Conservation (phyloP, 176 grass and related monocot genomes). For the Pontederia crassipes region DNA sequence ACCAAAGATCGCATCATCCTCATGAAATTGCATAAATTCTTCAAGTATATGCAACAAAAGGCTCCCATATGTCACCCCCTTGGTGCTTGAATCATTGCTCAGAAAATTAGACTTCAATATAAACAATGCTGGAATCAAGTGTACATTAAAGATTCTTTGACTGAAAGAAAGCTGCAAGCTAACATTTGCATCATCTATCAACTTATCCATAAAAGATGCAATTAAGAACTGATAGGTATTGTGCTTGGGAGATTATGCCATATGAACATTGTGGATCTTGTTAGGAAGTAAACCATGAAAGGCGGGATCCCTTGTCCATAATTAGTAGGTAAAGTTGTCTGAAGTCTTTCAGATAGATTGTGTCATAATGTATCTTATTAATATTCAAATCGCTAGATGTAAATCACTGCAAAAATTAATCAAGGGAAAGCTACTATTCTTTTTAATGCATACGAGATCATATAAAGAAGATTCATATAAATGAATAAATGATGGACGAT, state of each 20-base stretch:
- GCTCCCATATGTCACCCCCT: conserved; percentile 47
- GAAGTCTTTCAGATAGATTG: conserved; percentile 37
- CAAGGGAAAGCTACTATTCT: no score
- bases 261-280: conserved; percentile 38
- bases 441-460: no score
- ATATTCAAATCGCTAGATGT: no score
- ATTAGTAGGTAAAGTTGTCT: conserved; percentile 57
- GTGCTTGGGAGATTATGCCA: conserved; percentile 43
- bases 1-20: conserved; percentile 93
- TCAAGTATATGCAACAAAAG: conserved; percentile 75
- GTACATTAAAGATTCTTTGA: conserved; percentile 70
- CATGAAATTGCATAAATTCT: conserved; percentile 82
- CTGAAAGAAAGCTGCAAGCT: conserved; percentile 66
- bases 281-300: conserved; percentile 27
- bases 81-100: conserved; percentile 43
- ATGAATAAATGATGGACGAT: no score
- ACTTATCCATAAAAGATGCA: conserved; percentile 49
- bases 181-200: conserved; percentile 56
- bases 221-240: conserved; percentile 45
- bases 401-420: no score
- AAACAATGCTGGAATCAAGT: conserved; percentile 49
- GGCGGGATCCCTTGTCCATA: conserved; percentile 36
- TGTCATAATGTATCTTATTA: no score
- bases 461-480: no score
- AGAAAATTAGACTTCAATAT: conserved; percentile 60